Percentiles rank a stretch among this genome's conserved stretches.
Conservation (phyloP, 306 rosid species). For the Trichosanthes truncata region DNA sequence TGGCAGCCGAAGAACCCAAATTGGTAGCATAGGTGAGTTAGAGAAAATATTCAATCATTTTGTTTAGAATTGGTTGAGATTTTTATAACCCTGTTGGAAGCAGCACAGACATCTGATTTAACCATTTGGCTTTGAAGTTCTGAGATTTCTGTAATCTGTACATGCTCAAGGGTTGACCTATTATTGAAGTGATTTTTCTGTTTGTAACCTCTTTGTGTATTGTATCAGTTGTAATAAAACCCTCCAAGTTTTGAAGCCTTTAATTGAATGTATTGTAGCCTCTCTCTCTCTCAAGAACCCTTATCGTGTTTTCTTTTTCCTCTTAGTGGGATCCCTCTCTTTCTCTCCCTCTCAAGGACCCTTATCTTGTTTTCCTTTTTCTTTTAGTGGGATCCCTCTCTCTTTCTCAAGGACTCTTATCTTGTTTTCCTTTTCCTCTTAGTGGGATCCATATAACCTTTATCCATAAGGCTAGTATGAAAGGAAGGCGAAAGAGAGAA, state of each 20-base stretch:
- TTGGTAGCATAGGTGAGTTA: slow-evolving; percentile 28
- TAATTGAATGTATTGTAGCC: neutral
- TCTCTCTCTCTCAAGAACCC: neutral
- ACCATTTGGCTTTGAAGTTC: neutral
- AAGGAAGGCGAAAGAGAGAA: neutral
- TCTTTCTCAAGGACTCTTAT: neutral
- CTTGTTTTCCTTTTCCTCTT: neutral
- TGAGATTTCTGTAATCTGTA: neutral
- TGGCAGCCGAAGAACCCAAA: slow-evolving; percentile 34
- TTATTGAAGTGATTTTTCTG: too few species aligned
- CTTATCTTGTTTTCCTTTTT: neutral
- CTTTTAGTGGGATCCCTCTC: neutral
- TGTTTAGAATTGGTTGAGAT: neutral
- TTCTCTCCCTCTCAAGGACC: neutral
- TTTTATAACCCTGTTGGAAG: neutral
- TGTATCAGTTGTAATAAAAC: neutral
- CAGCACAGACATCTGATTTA: neutral
- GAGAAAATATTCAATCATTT: neutral
- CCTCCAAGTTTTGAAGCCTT: neutral
- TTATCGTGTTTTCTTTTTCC: neutral
- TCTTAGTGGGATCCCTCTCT: neutral
- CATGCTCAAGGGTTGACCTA: neutral
- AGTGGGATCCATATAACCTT: neutral
- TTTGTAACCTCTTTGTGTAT: neutral
- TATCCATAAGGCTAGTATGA: neutral